Evolutionary conservation across 2,329 filamentous ascomycete genomes (phyloP), one percentile per base, ranked within the genome.

Genomic region (Xylaria sp.): DNA sequence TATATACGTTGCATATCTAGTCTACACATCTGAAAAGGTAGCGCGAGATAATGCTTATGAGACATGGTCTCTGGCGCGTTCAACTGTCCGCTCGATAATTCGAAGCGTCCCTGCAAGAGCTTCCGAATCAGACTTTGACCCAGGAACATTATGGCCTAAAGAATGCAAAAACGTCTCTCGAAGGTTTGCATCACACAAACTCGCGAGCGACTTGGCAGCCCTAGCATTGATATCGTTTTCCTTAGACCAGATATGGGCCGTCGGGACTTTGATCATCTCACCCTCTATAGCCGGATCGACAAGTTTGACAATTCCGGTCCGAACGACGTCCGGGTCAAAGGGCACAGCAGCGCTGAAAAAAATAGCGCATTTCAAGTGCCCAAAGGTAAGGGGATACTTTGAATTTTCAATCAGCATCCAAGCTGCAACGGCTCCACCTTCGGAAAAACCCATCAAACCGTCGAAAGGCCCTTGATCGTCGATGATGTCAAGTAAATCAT

Each of bases 371-470:
- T 75, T 75, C 54, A 78, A 72, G 10, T 60, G 62, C 44, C 74
- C 74, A 57, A 78, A 78, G 1, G 69, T 74, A 40, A 62, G 57
- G 17, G 64, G 68, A 54, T 72, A 68, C 59, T 69, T 71, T 17
- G 75, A 67, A 67, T 78, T 74, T 36, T 78, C 75, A 31, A 77
- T 65, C 3, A 79, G 66, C 65, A 79, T 73, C 71, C 73, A 77
- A n/a, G 77, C 77, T 28, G 75, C 77, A 17, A 79, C 71, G 1
- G 73, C 75, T 44, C 75, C 76, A 23, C 77, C 77, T 53, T 79
- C 76, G 9, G 76, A 77, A 67, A 77, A 78, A 1, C 77, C 77
- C 74, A 78, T 78, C 17, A 78, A 51, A 20, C 72, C 77, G 48
- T 78, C 74, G 46, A 78, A 78, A 6, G 76, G 76, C 7, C 75